These are phyloP conservation scores for Bonia amplexicaulis DNA, from an alignment of 176 grass and related monocot genomes.

Conservation along the genomic window DNA sequence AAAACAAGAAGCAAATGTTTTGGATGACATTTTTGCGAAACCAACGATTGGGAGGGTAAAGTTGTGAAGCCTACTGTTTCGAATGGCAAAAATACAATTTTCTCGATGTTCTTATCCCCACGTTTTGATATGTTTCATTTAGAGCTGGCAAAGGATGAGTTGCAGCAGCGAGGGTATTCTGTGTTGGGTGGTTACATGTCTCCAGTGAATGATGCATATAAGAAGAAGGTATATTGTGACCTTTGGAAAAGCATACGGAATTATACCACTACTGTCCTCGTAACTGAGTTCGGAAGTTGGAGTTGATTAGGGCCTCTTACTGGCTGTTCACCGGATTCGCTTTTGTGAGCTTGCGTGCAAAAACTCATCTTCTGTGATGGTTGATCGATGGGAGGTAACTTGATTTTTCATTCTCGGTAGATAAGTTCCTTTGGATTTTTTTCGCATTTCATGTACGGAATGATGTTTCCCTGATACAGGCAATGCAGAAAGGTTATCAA, in stretches of 20 bases:
- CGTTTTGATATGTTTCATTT: neutral
- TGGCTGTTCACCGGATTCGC: conserved; percentile 38
- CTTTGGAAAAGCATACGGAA: neutral
- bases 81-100: too few species aligned
- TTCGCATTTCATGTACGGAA: neutral
- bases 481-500: conserved; percentile 66
- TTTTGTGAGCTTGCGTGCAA: conserved; percentile 66
- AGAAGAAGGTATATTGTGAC: conserved; percentile 54
- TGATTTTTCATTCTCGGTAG: neutral
- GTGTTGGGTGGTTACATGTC: conserved; percentile 81
- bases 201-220: conserved; percentile 86
- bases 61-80: too few species aligned
- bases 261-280: neutral
- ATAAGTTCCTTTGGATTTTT: neutral
- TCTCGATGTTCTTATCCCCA: neutral
- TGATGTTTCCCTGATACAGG: conserved; percentile 32
- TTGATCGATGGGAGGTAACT: conserved; percentile 89
- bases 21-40: too few species aligned
- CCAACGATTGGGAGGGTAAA: too few species aligned
- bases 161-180: conserved; percentile 50
- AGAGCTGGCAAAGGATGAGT: conserved; percentile 83
- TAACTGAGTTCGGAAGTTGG: conserved; percentile 3
- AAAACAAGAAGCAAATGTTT: too few species aligned
- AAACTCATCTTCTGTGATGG: conserved; percentile 81
- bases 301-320: conserved; percentile 56